These are phyloP conservation scores for Apiospora kogelbergensis DNA, from an alignment of 2,329 filamentous ascomycete genomes.

Conservation along the genomic window DNA sequence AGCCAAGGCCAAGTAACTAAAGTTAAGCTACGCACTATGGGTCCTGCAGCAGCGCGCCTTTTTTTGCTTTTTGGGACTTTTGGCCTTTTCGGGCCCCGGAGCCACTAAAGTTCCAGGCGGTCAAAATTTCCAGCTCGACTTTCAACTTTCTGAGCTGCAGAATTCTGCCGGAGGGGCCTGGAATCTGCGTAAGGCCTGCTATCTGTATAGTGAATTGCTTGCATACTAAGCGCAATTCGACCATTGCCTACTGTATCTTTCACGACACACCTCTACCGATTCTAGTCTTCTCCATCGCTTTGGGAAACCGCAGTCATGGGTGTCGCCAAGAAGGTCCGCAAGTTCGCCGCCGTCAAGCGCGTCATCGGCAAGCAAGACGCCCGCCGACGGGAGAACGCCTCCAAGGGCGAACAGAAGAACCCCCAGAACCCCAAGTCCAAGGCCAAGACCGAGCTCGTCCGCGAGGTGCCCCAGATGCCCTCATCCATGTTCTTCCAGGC, in stretches of 20 bases:
- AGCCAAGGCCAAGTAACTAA: not conserved
- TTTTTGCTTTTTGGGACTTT: not conserved
- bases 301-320: constrained; percentile 63
- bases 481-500: constrained; percentile 82
- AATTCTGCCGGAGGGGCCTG: constrained; percentile 6
- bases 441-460: constrained; percentile 65
- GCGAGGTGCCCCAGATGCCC: constrained; percentile 79
- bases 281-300: not conserved
- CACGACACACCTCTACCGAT: not conserved
- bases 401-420: constrained; percentile 59
- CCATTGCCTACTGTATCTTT: not conserved
- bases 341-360: constrained; percentile 81
- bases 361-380: constrained; percentile 80
- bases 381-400: constrained; percentile 77
- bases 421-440: constrained; percentile 44
- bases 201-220: not conserved
- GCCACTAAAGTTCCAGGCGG: constrained; percentile 4
- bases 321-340: constrained; percentile 84
- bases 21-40: constrained; percentile 1
- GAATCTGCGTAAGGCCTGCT: not conserved
- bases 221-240: not conserved
- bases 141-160: not conserved
- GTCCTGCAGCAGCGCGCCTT: not conserved
- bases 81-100: not conserved
- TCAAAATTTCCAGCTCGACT: constrained; percentile 6